Base-by-base conservation (phyloP, 2,329 filamentous ascomycete genomes). In the Paracorniculantispora psalliotae region DNA sequence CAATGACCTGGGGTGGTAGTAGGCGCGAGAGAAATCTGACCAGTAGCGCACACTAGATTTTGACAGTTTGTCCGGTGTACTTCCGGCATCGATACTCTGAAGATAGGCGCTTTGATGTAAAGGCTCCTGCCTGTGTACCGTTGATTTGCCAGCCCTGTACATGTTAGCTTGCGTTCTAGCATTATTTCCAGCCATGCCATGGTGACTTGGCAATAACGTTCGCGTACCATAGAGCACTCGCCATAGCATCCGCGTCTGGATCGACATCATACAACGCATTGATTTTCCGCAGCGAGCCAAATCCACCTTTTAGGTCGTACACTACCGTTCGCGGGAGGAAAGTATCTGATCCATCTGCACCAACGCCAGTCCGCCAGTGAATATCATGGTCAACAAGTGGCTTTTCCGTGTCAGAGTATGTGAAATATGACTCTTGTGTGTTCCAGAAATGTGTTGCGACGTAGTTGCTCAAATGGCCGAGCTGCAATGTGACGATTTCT, bases 381-480 rank as follows among this genome's bases (percentile, higher is more conserved):
- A 97, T 80, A 69, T 90, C 79, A 62, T 87, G 79, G 46, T 77
- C 71, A 1, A 77, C 63, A 2, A 61, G 62, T 0, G 72, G 66
- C 15, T 67, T 61, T 12, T 71, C 68, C n/a, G 73, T 62, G 48
- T 82, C 77, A 1, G 79, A 80, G 68, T 97, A 97, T 15, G 92
- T 97, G 70, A 97, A 97, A 75, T 99, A 99, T 1, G 93, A 96
- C 79, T 99, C 94, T 89, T 96, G 63, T 6, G 90, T 81, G 68
- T 99, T 99, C 94, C 94, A 99, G 73, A 97, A 99, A 77, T 99
- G 94, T 0, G 92, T 96, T 30, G 89, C 92, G 23, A 96, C 78
- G 68, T 97, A 96, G 73, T 99, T 99, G 72, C 90, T 92, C 70
- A 90, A 87, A 71, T 96, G 89, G 46, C 94, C 94, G 61, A 97